Evolutionary conservation across 495 filamentous ascomycete species (phyloP).

Genomic region (Talaromyces thailandensis): DNA sequence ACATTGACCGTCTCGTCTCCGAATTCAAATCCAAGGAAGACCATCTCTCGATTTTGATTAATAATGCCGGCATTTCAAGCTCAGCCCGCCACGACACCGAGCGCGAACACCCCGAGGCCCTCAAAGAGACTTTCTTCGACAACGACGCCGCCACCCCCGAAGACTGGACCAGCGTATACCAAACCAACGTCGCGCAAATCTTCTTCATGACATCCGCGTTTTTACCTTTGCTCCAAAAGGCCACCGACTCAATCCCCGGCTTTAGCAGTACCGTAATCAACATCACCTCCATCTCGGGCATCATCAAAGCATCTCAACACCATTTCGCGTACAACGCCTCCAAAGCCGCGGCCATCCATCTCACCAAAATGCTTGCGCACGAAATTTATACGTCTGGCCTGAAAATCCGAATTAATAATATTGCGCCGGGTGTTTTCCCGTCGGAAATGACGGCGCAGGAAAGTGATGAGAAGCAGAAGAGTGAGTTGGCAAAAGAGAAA

Average conservation of each 20-base stretch:
- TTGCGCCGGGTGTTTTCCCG: constrained; percentile 48
- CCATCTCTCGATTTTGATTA: constrained; percentile 43
- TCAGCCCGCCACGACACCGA: constrained; percentile 22
- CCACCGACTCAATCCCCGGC: constrained; percentile 29
- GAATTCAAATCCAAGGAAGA: constrained; percentile 35
- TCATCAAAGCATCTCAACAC: constrained; percentile 38
- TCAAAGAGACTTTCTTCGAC: constrained; percentile 52
- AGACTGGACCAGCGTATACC: constrained; percentile 38
- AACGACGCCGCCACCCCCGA: constrained; percentile 21
- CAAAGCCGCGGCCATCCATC: constrained; percentile 43
- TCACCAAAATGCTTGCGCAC: constrained; percentile 46
- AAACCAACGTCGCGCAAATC: constrained; percentile 39
- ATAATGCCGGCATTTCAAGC: constrained; percentile 44
- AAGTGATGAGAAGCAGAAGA: constrained; percentile 55
- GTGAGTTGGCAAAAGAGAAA: constrained; percentile 49
- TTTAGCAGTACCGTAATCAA: constrained; percentile 52
- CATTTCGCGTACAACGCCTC: constrained; percentile 46
- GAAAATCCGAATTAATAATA: constrained; percentile 40
- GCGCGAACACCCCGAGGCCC: constrained; percentile 30
- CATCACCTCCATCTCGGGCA: constrained; percentile 46
- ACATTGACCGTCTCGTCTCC: constrained; percentile 33
- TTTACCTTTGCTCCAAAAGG: constrained; percentile 31
- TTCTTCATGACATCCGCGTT: constrained; percentile 37
- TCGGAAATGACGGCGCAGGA: constrained; percentile 45
- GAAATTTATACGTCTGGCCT: constrained; percentile 35